Evolutionary conservation across 306 rosid genomes (phyloP).

Genomic region (Quercus glauca): DNA sequence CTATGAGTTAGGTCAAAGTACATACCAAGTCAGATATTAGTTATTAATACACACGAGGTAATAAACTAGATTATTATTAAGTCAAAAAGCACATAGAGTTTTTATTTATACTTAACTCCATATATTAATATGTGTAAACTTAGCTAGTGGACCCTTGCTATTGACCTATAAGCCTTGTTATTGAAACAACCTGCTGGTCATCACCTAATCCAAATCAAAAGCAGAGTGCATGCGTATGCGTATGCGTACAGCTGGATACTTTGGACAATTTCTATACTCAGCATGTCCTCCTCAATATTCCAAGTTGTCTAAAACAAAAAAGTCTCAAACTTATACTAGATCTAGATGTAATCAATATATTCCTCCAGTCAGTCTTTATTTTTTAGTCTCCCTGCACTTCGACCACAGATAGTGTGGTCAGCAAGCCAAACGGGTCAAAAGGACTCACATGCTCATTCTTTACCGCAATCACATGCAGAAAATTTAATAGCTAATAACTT

Average conservation of each 20-base stretch:
- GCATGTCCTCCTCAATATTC: neutral
- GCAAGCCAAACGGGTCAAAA: too few relatives aligned
- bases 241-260: constrained; percentile 10
- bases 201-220: constrained; percentile 3
- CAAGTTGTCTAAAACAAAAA: neutral
- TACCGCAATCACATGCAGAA: too few relatives aligned
- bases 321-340: neutral
- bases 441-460: too few relatives aligned
- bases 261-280: constrained; percentile 18
- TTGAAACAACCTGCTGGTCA: neutral
- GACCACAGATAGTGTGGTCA: too few relatives aligned
- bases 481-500: too few relatives aligned
- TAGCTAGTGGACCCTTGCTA: constrained; percentile 4
- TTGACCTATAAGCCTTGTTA: constrained; percentile 1
- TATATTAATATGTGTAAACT: neutral
- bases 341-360: constrained; percentile 8
- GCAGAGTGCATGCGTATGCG: neutral
- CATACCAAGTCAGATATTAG: neutral
- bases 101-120: neutral
- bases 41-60: neutral
- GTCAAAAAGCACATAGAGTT: constrained; percentile 19
- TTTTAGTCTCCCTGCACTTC: neutral
- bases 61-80: neutral
- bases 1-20: constrained; percentile 5
- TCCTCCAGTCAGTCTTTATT: constrained; percentile 21